These are phyloP conservation scores for Brassica incana DNA, from an alignment of 345 rosid species.

Conservation along the genomic window DNA sequence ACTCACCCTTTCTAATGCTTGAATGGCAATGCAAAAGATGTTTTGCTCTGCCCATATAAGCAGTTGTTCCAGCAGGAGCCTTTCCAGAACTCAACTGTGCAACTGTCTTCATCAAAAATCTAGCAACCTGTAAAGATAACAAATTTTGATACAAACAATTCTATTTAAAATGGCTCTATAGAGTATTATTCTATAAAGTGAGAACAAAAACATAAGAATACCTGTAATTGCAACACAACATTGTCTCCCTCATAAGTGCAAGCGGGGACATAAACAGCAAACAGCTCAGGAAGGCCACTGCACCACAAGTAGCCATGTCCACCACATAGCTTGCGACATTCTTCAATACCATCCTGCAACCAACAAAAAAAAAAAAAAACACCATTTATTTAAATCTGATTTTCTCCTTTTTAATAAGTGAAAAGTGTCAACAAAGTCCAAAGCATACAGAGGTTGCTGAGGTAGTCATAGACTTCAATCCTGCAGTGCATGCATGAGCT, in stretches of 20 bases:
- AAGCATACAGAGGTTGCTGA: conserved; percentile 56
- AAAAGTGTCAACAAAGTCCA: not conserved
- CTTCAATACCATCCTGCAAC: conserved; percentile 77
- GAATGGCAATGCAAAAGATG: conserved; percentile 65
- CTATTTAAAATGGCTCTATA: not conserved
- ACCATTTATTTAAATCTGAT: not conserved
- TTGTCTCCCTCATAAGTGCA: conserved; percentile 98
- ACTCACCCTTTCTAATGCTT: conserved; percentile 55
- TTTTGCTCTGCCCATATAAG: conserved; percentile 66
- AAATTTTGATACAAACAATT: not conserved
- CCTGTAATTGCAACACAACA: conserved; percentile 82
- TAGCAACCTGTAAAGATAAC: conserved; percentile 59
- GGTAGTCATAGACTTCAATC: conserved; percentile 91
- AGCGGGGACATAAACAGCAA: conserved; percentile 85
- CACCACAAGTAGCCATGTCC: conserved; percentile 90
- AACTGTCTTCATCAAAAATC: conserved; percentile 81
- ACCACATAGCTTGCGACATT: conserved; percentile 91
- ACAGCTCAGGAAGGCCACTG: conserved; percentile 90
- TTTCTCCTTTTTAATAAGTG: not conserved
- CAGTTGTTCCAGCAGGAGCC: conserved; percentile 73
- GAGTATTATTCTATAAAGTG: not conserved
- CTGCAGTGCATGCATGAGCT: conserved; percentile 94
- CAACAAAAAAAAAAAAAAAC: not conserved
- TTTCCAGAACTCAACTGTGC: conserved; percentile 71
- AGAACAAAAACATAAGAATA: conserved; percentile 9